Base-by-base conservation (phyloP, 495 filamentous ascomycete genomes). In the Chaetomidium leptoderma region DNA sequence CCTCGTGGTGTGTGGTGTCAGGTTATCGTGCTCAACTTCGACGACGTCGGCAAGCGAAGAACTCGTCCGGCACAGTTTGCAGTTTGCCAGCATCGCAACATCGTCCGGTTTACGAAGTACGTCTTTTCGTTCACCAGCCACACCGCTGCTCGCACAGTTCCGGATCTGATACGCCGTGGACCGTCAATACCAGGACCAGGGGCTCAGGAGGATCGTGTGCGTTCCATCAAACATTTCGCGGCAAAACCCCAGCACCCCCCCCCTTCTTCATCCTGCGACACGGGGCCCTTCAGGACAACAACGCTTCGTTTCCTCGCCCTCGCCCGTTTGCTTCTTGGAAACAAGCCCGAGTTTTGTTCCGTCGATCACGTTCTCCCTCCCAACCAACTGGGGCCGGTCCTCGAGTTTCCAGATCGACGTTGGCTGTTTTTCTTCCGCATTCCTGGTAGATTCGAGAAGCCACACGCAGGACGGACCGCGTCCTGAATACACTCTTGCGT, bases 181-280 rank as follows among this genome's bases (percentile, higher is more conserved):
- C 48, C 49, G 44, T 49, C 27, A 17, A 16, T 48, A 47, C 47
- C 63, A 68, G 66, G 66, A 47, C 47, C 63, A 68, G 66, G 66
- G 66, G 64, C 56, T 58, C 53, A 58, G 58, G 55, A 64, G 62
- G 39, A 37, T 58, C 50, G 54, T 45, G 58, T 53, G 55, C 50
- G 55, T 44, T 42, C 62, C 52, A 58, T 60, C 57, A 39, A 44
- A 58, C 56, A 51, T 48, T 59, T 60, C 46, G 51, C 35, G 24
- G 37, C 47, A 58, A 39, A 57, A 40, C 26, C 19, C 49, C 53
- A 24, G 54, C 55, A 57, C 64, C 58, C 58, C 55, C 61, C 53
- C 64, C 35, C 50, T 57, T 65, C 58, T 53, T 40, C 52, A 60
- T 68, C 57, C 67, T 71, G 69, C 69, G 63, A 71, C 65, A 68